Evolutionary conservation across 108 stramenopile genomes (phyloP).

Genomic region (Fistulifera pelliculosa): DNA sequence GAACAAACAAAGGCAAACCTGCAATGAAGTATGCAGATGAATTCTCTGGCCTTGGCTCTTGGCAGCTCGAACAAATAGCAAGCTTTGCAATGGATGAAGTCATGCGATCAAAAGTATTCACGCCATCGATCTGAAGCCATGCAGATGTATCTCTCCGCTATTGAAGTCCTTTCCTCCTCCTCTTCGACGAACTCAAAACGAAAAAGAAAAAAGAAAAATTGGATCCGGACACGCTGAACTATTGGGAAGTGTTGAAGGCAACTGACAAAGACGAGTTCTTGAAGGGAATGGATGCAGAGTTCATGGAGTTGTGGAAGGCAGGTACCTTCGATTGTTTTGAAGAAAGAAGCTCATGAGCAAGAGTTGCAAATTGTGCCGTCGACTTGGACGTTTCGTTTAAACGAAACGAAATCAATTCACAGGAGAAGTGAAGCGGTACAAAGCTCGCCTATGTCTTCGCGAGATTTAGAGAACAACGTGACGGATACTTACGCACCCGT

Average conservation of each 20-base stretch:
- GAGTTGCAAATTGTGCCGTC: conserved; percentile 20
- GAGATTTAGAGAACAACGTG: conserved; percentile 29
- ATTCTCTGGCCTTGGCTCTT: too few relatives aligned
- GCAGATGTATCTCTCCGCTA: too few relatives aligned
- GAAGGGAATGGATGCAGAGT: conserved; percentile 19
- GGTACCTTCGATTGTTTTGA: conserved; percentile 14
- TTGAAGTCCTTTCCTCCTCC: too few relatives aligned
- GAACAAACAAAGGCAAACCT: not conserved
- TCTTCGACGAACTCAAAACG: conserved; percentile 7
- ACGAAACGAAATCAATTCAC: conserved; percentile 35
- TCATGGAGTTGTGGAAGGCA: conserved; percentile 6
- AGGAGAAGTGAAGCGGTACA: conserved; percentile 31
- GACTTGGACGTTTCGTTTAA: conserved; percentile 32
- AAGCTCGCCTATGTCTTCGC: conserved; percentile 34
- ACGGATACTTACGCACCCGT: conserved; percentile 18
- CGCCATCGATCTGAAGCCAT: too few relatives aligned
- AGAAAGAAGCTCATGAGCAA: not conserved
- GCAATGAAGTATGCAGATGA: not conserved
- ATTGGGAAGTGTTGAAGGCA: conserved; percentile 15
- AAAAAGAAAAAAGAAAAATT: conserved; percentile 12
- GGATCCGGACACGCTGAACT: conserved; percentile 9
- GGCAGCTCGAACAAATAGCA: too few relatives aligned
- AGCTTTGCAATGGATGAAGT: too few relatives aligned
- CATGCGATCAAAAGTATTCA: too few relatives aligned
- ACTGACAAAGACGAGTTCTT: conserved; percentile 20